Conservation (phyloP, 1,139 yeast genomes). For the Geotrichum fermentans region DNA sequence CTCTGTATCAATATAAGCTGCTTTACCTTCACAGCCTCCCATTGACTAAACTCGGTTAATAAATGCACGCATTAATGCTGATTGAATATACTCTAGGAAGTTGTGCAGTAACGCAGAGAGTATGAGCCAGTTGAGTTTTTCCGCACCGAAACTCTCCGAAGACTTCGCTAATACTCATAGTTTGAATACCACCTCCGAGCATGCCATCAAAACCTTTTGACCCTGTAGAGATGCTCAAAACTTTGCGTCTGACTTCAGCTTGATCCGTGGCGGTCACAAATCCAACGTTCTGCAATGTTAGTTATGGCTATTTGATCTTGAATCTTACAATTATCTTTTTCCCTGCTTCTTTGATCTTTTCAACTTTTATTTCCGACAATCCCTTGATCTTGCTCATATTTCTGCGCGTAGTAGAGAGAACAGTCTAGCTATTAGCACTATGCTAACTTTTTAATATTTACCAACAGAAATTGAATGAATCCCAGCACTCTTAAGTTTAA, state of each 20-base stretch:
- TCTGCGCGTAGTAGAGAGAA: slow-evolving; percentile 51
- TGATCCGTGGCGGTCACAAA: slow-evolving; percentile 53
- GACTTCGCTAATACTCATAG: slow-evolving; percentile 60
- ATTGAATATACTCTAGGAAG: slow-evolving; percentile 42
- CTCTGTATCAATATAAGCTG: slow-evolving; percentile 57
- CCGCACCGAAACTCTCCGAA: slow-evolving; percentile 63
- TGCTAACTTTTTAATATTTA: not conserved
- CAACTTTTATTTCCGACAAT: slow-evolving; percentile 54
- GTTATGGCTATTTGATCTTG: not conserved
- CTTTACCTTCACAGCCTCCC: slow-evolving; percentile 63
- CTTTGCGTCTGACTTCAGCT: slow-evolving; percentile 47
- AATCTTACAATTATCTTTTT: slow-evolving; percentile 42
- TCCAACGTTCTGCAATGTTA: slow-evolving; percentile 39
- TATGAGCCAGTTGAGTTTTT: slow-evolving; percentile 57
- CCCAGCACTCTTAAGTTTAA: slow-evolving; percentile 50
- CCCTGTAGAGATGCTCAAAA: slow-evolving; percentile 50
- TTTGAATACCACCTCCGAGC: slow-evolving; percentile 55
- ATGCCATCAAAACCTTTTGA: slow-evolving; percentile 50
- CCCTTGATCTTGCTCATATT: slow-evolving; percentile 52
- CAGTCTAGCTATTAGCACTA: slow-evolving; percentile 39
- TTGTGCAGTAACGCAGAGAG: slow-evolving; percentile 57
- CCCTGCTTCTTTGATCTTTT: slow-evolving; percentile 59
- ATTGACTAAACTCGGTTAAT: slow-evolving; percentile 29
- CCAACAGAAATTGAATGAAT: slow-evolving; percentile 48
- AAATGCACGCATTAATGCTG: not conserved